Base-by-base conservation (phyloP, 2,329 filamentous ascomycete genomes). In the Metarhizium sp. region DNA sequence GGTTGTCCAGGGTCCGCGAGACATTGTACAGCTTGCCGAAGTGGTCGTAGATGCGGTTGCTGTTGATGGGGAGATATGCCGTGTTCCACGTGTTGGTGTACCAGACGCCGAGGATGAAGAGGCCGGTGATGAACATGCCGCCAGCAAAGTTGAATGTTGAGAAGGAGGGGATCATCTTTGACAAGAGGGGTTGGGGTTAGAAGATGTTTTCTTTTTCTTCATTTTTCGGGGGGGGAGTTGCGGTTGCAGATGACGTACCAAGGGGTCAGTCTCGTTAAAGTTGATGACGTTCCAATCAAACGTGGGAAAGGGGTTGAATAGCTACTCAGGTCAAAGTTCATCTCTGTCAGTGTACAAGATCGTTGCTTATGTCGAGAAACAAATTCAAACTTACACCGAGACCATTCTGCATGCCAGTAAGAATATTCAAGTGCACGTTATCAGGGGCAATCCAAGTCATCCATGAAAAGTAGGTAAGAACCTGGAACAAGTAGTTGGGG, bases 381-480 rank as follows among this genome's bases (percentile, higher is more conserved):
- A 4, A 5, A 6, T 46, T 14, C 42, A 20, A 2, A 34, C 54
- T 46, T 53, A 58, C 57, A 6, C 73, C 73, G 1, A 76, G 59
- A 1, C 73, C 74, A 14, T 64, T 68, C 4, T 63, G 60, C 36
- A 67, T 66, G 2, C 74, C 73, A 0, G 69, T 69, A 25, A 76
- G 58, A 25, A 67, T 63, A 43, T 66, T 66, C 18, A 76, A 60
- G 48, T 69, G 66, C 6, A 64, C 60, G 52, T 74, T 75, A 14
- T 67, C 59, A 0, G 77, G 77, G 0, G 73, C 67, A 52, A 81
- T 80, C 78, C 78, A 82, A 0, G 73, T 73, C 60, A 79, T 73
- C 76, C 78, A 82, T 59, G 70, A 75, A 62, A 82, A 81, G 56
- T 68, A 65, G 46, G 69, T 71, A 11, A 81, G 62, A 3, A 71